phyloP scores from a whole-genome alignment of 495 filamentous ascomycete species.

The Xylaria palmicola region DNA sequence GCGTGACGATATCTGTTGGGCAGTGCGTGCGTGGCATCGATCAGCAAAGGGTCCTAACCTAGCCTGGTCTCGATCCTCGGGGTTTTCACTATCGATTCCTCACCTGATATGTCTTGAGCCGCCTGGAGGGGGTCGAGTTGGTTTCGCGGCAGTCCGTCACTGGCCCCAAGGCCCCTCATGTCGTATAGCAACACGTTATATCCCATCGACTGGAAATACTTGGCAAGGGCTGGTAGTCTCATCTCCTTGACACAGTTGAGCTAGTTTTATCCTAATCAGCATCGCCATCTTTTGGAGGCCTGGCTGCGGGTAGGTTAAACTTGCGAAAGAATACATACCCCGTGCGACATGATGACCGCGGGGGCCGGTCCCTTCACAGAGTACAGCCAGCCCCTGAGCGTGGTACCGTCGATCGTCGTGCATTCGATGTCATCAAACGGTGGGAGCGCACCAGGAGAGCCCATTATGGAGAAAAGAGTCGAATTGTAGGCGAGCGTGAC shows the following conservation, averaged over 20 bases:
- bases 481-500: too few relatives aligned
- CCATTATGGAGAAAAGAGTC: too few relatives aligned
- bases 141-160: slow-evolving; percentile 45
- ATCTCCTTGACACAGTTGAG: slow-evolving; percentile 46
- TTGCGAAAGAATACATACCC: not conserved
- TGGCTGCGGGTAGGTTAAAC: not conserved
- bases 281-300: not conserved
- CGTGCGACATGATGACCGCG: not conserved
- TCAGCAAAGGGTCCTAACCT: too few relatives aligned
- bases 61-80: too few relatives aligned
- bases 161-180: slow-evolving; percentile 34
- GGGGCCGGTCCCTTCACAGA: not conserved
- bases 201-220: slow-evolving; percentile 34
- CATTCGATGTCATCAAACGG: slow-evolving; percentile 36
- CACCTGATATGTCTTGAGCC: not conserved
- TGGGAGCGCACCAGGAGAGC: too few relatives aligned
- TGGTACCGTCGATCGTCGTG: slow-evolving; percentile 21
- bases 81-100: not conserved
- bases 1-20: not conserved
- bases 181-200: slow-evolving; percentile 45
- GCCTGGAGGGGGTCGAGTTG: slow-evolving; percentile 35
- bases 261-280: slow-evolving; percentile 19
- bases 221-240: slow-evolving; percentile 31
- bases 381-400: not conserved
- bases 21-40: not conserved